Evolutionary conservation across 495 filamentous ascomycete species (phyloP).

Genomic region (Penicillium coprophilum): DNA sequence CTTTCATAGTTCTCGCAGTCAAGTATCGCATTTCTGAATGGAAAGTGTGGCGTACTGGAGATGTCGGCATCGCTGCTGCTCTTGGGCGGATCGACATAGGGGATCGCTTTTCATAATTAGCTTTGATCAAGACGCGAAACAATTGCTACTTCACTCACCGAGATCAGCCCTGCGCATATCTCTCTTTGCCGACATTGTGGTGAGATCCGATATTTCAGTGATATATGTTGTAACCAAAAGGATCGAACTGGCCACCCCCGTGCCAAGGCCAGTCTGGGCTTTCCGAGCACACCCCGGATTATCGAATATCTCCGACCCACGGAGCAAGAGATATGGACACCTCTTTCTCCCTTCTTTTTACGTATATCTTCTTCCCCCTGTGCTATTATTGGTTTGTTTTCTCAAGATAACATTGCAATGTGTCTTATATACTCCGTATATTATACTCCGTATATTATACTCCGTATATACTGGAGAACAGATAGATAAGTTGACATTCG

Average conservation of each 20-base stretch:
- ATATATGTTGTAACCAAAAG: conserved; percentile 13
- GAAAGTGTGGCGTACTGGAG: conserved; percentile 40
- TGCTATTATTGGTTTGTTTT: background rate
- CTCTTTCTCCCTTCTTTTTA: background rate
- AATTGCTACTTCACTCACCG: conserved; percentile 52
- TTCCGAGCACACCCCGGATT: conserved; percentile 12
- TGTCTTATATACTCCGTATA: no score
- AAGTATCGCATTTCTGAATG: background rate
- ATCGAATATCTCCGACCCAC: conserved; percentile 11
- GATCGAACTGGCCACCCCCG: conserved; percentile 13
- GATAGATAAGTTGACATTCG: background rate
- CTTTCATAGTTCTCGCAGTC: background rate
- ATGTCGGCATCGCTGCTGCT: conserved; percentile 55
- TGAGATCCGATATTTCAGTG: conserved; percentile 5
- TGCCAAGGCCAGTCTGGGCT: conserved; percentile 18
- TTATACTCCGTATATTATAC: no score
- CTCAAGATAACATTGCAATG: background rate
- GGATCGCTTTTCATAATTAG: conserved; percentile 51
- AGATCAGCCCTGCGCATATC: conserved; percentile 86
- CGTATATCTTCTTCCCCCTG: background rate
- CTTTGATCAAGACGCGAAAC: background rate
- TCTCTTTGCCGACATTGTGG: conserved; percentile 69
- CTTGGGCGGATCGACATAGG: conserved; percentile 59
- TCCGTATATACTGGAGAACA: no score
- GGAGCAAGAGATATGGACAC: background rate